Percentiles rank a stretch among this genome's conserved stretches.
phyloP scores from a whole-genome alignment of 441 rosid genomes.

The Dalechampia spathulata region DNA sequence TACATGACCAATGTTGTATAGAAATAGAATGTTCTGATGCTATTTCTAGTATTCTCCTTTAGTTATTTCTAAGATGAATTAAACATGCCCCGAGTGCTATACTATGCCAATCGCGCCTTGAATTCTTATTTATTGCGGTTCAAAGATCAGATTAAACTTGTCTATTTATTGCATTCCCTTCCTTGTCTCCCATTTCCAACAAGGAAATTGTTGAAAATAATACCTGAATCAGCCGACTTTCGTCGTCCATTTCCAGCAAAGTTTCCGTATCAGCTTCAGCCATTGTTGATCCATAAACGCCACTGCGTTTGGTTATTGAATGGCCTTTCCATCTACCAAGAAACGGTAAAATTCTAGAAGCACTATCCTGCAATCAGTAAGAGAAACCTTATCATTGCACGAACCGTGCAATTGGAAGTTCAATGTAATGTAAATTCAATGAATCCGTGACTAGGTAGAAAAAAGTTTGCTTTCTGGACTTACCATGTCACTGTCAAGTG shows the following conservation, averaged over 20 bases:
- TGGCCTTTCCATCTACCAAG: conserved; percentile 90
- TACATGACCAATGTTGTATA: no score
- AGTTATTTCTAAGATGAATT: neutral
- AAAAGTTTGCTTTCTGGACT: no score
- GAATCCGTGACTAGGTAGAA: neutral
- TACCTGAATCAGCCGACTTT: conserved; percentile 66
- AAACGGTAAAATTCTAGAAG: conserved; percentile 48
- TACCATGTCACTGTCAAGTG: conserved; percentile 38
- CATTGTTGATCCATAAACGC: conserved; percentile 82
- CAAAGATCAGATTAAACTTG: no score
- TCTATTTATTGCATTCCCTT: neutral
- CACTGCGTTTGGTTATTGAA: conserved; percentile 72
- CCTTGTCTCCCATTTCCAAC: neutral
- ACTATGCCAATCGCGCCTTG: no score
- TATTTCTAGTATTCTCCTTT: neutral
- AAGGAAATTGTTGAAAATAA: conserved; percentile 3
- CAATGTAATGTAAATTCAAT: neutral
- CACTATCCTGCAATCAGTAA: conserved; percentile 31
- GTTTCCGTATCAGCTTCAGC: conserved; percentile 56
- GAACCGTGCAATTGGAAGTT: neutral
- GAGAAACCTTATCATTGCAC: neutral
- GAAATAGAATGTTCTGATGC: neutral
- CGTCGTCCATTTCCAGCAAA: conserved; percentile 55
- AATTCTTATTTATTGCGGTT: no score
- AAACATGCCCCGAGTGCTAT: neutral